Base-by-base conservation (phyloP, 1,284 basidiomycete genomes). In the Trichosporon sp. region DNA sequence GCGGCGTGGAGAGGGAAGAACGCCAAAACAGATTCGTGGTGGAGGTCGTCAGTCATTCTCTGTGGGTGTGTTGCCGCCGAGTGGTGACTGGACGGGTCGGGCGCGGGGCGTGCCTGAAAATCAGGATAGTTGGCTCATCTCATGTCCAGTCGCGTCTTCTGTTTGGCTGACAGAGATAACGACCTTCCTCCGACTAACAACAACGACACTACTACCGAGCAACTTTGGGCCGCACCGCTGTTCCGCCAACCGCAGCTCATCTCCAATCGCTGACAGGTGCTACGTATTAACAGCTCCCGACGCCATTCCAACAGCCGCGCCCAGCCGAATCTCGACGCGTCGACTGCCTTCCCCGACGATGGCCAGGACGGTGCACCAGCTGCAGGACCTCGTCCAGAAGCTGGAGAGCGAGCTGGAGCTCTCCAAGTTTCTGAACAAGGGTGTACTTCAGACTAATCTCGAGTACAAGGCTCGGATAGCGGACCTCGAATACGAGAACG, bases 381-480 rank as follows among this genome's bases (percentile, higher is more conserved):
- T 59, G 8, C 58, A 59, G 27, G 58, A 59, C 9, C 60, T 40
- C 34, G 29, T 63, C 49, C 16, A 56, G 5, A 34, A 65, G 23
- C 56, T 69, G 8, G 61, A 61, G n/a, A 62, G 65, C 58, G 77
- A 78, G 69, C 72, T 77, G 27, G 72, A 76, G 60, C 69, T 75
- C 19, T 70, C 73, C 16, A 70, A 72, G 2, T 74, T 77, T 31
- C 69, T 78, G 57, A 77, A 77, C 65, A 76, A 75, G 56, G 77
- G 77, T 16, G 70, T 75, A 31, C 65, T 78, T 7, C 70, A 72
- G 57, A 66, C 71, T 14, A 75, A 74, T 59, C 60, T 65, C 1
- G 76, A 78, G 60, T 65, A 71, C 62, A 75, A 74, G 58, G 34
- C 72, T n/a, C 72, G 72, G 10, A 71, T 78, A 37, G 71, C 58